Conservation (phyloP, 2,329 filamentous ascomycete genomes). For the Exserohilum rostratum region DNA sequence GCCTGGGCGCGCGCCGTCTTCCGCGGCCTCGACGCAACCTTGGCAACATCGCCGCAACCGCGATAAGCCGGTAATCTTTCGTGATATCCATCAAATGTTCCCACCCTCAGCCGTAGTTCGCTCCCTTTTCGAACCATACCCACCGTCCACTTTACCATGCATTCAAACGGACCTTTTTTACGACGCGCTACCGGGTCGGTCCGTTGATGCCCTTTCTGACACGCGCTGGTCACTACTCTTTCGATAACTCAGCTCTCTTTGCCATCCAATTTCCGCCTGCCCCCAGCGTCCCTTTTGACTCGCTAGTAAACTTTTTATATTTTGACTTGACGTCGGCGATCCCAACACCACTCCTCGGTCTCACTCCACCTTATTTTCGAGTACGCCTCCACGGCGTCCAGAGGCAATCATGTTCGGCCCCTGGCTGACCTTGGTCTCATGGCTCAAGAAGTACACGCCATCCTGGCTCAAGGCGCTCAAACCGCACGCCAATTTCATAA, state of each 20-base stretch:
- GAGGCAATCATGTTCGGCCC: slow-evolving; percentile 38
- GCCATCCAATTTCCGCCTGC: not conserved
- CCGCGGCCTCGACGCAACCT: slow-evolving; percentile 7
- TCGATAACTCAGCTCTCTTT: slow-evolving; percentile 9
- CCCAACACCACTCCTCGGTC: not conserved
- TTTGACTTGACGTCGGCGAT: not conserved
- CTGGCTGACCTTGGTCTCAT: slow-evolving; percentile 37
- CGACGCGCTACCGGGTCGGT: slow-evolving; percentile 29
- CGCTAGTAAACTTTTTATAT: not conserved
- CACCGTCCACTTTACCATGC: slow-evolving; percentile 14
- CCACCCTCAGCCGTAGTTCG: not conserved
- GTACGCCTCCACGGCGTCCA: not conserved
- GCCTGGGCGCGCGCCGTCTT: not conserved
- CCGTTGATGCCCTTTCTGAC: slow-evolving; percentile 21
- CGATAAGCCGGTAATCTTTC: slow-evolving; percentile 12
- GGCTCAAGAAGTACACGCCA: slow-evolving; percentile 37
- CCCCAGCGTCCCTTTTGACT: not conserved
- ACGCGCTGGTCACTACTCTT: slow-evolving; percentile 9
- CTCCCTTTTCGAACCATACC: not conserved
- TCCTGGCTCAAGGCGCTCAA: slow-evolving; percentile 36
- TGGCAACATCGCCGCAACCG: slow-evolving; percentile 8
- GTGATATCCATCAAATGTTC: not conserved
- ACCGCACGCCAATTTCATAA: slow-evolving; percentile 81
- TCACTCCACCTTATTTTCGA: not conserved
- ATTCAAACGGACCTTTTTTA: slow-evolving; percentile 10